Conservation (phyloP, 2,329 filamentous ascomycete species). For the Scytalidium lignicola region DNA sequence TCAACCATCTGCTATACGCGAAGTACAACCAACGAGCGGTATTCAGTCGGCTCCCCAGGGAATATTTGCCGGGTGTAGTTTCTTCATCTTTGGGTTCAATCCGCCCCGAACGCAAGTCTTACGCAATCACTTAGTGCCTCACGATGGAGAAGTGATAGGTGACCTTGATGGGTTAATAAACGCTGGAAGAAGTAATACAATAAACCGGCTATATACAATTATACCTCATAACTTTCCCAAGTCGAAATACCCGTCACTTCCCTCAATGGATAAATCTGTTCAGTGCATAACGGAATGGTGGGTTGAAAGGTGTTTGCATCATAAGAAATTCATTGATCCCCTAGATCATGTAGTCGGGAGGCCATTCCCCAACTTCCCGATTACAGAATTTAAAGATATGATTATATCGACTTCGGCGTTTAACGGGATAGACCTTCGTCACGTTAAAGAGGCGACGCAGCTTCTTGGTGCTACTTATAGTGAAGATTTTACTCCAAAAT, state of each 20-base stretch:
- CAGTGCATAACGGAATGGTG: constrained; percentile 81
- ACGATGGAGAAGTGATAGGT: constrained; percentile 26
- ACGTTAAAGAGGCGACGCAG: constrained; percentile 70
- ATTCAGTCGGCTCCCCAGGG: constrained; percentile 18
- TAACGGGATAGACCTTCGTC: constrained; percentile 75
- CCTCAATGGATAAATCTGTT: constrained; percentile 31
- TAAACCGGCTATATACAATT: constrained; percentile 30
- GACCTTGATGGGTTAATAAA: constrained; percentile 14
- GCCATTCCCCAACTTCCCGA: constrained; percentile 67
- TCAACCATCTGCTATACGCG: background rate
- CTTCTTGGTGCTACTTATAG: constrained; percentile 78
- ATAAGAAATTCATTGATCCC: constrained; percentile 66
- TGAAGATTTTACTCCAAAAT: constrained; percentile 65
- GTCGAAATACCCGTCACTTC: constrained; percentile 23
- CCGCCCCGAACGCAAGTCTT: constrained; percentile 32
- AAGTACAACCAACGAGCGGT: constrained; percentile 9
- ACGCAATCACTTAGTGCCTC: constrained; percentile 28
- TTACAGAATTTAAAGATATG: constrained; percentile 64
- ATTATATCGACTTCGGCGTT: constrained; percentile 79
- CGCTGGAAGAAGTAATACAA: background rate
- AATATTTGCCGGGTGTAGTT: constrained; percentile 36
- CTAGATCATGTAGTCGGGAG: constrained; percentile 66
- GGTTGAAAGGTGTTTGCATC: constrained; percentile 81
- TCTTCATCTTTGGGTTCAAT: constrained; percentile 38
- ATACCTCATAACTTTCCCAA: constrained; percentile 38